phyloP scores from a whole-genome alignment of 179 eudicot species.

The Camellia oleifera region DNA sequence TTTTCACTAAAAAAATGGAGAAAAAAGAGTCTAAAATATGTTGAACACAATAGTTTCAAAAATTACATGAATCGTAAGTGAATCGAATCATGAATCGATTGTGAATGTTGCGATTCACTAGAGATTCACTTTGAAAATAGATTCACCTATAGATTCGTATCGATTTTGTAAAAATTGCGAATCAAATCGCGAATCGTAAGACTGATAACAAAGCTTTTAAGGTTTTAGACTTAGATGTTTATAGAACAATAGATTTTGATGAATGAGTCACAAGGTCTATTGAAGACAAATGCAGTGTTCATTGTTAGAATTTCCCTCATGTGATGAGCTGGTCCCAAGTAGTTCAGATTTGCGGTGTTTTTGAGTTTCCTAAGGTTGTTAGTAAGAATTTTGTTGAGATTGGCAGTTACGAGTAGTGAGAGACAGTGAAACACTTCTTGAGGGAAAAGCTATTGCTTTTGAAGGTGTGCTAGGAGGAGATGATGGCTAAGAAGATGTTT shows the following conservation, averaged over 20 bases:
- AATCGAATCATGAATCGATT: too few species aligned
- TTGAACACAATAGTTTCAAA: too few species aligned
- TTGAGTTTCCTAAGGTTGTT: background rate
- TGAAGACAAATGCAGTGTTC: background rate
- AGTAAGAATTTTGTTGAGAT: background rate
- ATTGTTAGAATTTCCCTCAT: background rate
- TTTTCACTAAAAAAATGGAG: too few species aligned
- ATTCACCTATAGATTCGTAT: too few species aligned
- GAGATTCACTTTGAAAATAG: too few species aligned
- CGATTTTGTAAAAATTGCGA: too few species aligned
- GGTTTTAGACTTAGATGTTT: background rate
- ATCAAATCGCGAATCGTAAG: too few species aligned
- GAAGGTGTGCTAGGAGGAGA: background rate
- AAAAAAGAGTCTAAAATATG: too few species aligned
- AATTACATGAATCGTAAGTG: too few species aligned
- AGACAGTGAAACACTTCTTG: background rate
- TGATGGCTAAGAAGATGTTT: background rate
- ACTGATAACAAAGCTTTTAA: background rate
- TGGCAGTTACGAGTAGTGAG: background rate
- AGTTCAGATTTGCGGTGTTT: background rate
- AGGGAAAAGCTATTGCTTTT: slow-evolving; percentile 1
- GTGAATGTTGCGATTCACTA: too few species aligned
- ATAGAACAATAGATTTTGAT: background rate
- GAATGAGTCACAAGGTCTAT: background rate
- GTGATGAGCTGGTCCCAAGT: background rate